Evolutionary conservation across 1,284 basidiomycete genomes (phyloP), one percentile per base, ranked within the genome.

Genomic region (Inonotus obliquus): DNA sequence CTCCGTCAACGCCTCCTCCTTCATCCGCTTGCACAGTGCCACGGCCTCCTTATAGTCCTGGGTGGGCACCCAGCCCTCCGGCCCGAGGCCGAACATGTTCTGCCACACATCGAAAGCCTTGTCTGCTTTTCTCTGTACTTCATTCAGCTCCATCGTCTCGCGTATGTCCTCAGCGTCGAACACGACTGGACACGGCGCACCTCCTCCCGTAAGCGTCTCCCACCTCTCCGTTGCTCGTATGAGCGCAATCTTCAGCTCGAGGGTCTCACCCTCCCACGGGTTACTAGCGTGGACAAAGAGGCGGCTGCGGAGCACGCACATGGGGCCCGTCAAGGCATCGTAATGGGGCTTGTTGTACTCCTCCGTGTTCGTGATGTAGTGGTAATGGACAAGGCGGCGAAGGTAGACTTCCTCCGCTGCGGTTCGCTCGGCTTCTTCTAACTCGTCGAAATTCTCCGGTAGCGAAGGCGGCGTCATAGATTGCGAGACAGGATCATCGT

Each of bases 181-280:
- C 69, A 49, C 71, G 70, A 81, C 60, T n/a, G 80, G 80, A 73
- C 78, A 81, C 67, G 76, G 73, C 63, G 62, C 63, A 44, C 68
- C 73, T 67, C 67, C 63, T 74, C 38, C 38, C 38, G 38, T 39
- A 5, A 39, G 38, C 38, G 38, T 39, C 38, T 39, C 4, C 38
- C n/a, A n/a, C n/a, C n/a, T n/a, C n/a, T n/a, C n/a, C n/a, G n/a
- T n/a, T n/a, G n/a, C n/a, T n/a, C n/a, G n/a, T n/a, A n/a, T n/a
- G n/a, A n/a, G 75, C 66, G 67, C 64, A 71, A 55, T 60, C 72
- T 78, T 76, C 70, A 81, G 72, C 58, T 60, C 71, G 69, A 66
- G 66, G 57, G 77, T 78, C 69, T 82, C 79, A 47, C 75, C 80
- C 70, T 80, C 77, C 79, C 79, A 81, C 39, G 71, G 73, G 37